Evolutionary conservation across 306 rosid genomes (phyloP).

Genomic region (Medicago lupulina): DNA sequence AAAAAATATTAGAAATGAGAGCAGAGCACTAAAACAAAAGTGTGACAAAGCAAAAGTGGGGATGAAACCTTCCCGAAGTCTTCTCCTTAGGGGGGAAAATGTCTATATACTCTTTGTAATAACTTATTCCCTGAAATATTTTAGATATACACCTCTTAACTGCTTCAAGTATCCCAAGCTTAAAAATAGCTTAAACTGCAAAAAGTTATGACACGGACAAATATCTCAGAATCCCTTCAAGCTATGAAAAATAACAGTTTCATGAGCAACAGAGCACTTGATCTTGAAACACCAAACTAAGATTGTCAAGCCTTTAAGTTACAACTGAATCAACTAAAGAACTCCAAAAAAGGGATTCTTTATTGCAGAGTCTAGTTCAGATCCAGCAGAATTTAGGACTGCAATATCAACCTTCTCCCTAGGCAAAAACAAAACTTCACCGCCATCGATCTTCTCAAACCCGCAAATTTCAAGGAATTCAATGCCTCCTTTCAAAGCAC

Average conservation of each 20-base stretch:
- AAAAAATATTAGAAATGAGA: background rate
- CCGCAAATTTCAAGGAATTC: constrained; percentile 95
- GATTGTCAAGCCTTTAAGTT: constrained; percentile 30
- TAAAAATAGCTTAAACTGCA: constrained; percentile 25
- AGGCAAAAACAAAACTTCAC: constrained; percentile 75
- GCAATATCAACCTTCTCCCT: constrained; percentile 77
- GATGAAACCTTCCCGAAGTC: background rate
- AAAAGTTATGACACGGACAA: constrained; percentile 17
- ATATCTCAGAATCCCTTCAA: background rate
- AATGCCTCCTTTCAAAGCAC: constrained; percentile 77
- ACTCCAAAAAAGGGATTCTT: constrained; percentile 95
- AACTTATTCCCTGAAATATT: background rate
- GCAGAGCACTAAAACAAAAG: background rate
- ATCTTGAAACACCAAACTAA: constrained; percentile 25
- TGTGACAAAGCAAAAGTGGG: background rate
- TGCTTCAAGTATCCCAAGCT: background rate
- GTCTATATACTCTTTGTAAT: background rate
- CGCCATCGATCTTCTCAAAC: constrained; percentile 79
- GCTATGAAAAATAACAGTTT: constrained; percentile 11
- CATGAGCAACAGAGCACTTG: constrained; percentile 31
- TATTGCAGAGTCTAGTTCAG: constrained; percentile 88
- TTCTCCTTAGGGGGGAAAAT: too few species aligned
- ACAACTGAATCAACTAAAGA: constrained; percentile 52
- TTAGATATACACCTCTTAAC: constrained; percentile 2
- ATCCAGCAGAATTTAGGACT: constrained; percentile 83